Conservation (phyloP, 768 basidiomycete genomes). For the Mycena kentingensis region DNA sequence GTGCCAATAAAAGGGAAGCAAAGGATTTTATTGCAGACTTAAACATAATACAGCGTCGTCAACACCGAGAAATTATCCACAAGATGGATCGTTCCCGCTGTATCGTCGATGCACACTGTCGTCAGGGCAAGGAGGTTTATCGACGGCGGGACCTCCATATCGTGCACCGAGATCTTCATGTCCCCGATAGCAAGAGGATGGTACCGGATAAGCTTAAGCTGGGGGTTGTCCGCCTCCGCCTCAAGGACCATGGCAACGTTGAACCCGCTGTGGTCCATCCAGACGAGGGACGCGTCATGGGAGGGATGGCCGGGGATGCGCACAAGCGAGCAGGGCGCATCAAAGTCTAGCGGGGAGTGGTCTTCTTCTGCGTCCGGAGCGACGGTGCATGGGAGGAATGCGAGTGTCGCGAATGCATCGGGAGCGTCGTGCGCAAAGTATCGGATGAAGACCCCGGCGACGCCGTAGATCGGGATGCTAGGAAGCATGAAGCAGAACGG, state of each 20-base stretch:
- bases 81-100: conserved; percentile 11
- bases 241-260: conserved; percentile 8
- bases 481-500: conserved; percentile 5
- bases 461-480: not conserved
- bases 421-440: not conserved
- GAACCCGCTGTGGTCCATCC: conserved; percentile 21
- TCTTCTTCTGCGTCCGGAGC: conserved; percentile 6
- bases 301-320: not conserved
- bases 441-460: not conserved
- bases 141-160: conserved; percentile 2
- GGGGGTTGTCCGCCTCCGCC: not conserved
- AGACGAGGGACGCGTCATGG: not conserved
- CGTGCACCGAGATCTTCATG: conserved; percentile 2
- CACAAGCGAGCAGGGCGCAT: not conserved
- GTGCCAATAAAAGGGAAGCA: no score
- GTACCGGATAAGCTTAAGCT: conserved; percentile 15
- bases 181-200: conserved; percentile 4
- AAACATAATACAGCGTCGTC: conserved; percentile 8
- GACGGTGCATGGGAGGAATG: conserved; percentile 6
- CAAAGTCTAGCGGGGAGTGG: conserved; percentile 13
- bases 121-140: not conserved
- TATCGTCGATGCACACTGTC: conserved; percentile 14
- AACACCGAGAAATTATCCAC: not conserved
- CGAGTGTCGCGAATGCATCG: not conserved
- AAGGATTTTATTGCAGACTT: no score